Evolutionary conservation across 331 rosid species (phyloP).

Genomic region (Cucumis variabilis): DNA sequence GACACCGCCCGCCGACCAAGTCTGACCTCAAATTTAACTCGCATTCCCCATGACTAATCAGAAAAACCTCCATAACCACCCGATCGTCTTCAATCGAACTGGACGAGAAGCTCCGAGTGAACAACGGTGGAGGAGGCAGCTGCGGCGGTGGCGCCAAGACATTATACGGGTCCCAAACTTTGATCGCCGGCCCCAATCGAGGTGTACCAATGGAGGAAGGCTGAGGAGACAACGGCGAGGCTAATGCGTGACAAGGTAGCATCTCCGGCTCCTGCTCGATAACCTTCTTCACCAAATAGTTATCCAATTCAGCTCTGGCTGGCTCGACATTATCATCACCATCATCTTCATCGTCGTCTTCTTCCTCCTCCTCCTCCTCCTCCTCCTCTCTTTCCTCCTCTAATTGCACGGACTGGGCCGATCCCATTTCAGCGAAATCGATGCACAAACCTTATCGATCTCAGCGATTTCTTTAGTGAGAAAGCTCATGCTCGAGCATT

Average conservation of each 20-base stretch:
- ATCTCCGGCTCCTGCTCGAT: slow-evolving; percentile 97
- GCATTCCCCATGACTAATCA: slow-evolving; percentile 90
- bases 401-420: slow-evolving; percentile 58
- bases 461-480: background rate
- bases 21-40: slow-evolving; percentile 78
- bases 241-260: slow-evolving; percentile 89
- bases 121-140: slow-evolving; percentile 56
- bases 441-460: slow-evolving; percentile 11
- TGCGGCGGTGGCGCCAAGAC: slow-evolving; percentile 78
- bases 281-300: slow-evolving; percentile 73
- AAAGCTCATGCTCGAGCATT: slow-evolving; percentile 1
- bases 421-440: slow-evolving; percentile 53
- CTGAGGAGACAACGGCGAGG: slow-evolving; percentile 97
- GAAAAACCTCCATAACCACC: slow-evolving; percentile 69
- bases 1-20: slow-evolving; percentile 78
- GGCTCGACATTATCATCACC: slow-evolving; percentile 46
- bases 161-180: slow-evolving; percentile 98
- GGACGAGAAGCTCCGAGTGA: slow-evolving; percentile 71
- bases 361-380: slow-evolving; percentile 55
- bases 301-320: slow-evolving; percentile 38
- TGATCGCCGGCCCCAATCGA: slow-evolving; percentile 85
- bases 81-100: slow-evolving; percentile 55
- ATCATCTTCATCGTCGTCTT: slow-evolving; percentile 45
- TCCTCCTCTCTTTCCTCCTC: slow-evolving; percentile 57
- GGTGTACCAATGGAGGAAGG: slow-evolving; percentile 93